phyloP scores from a whole-genome alignment of 192 early-diverging fungal species.

The Dissophora globulifera region DNA sequence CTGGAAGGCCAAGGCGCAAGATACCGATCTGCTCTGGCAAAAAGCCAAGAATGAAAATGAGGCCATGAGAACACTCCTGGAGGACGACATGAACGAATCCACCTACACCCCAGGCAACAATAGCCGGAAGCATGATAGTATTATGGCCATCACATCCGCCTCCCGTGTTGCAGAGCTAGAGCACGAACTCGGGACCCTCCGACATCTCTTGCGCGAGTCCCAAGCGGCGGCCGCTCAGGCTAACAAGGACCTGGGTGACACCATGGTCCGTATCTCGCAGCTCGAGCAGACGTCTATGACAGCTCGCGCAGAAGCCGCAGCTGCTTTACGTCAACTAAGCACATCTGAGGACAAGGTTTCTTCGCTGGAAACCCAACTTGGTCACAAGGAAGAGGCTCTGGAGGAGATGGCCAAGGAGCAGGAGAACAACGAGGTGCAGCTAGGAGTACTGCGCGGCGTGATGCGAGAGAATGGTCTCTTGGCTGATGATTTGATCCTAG shows the following conservation, averaged over 20 bases:
- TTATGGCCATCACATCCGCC: slow-evolving; percentile 52
- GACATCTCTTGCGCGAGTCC: slow-evolving; percentile 43
- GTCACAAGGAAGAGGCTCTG: slow-evolving; percentile 55
- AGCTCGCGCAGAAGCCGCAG: slow-evolving; percentile 53
- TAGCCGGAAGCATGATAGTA: slow-evolving; percentile 42
- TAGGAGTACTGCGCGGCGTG: slow-evolving; percentile 61
- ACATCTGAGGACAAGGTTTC: slow-evolving; percentile 57
- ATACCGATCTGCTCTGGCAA: slow-evolving; percentile 55
- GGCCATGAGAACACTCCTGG: slow-evolving; percentile 52
- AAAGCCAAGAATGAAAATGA: slow-evolving; percentile 57
- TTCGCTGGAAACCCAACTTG: slow-evolving; percentile 45
- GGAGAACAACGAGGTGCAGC: slow-evolving; percentile 66
- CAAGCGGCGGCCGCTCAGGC: slow-evolving; percentile 46
- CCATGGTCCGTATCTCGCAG: slow-evolving; percentile 56
- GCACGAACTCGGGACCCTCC: slow-evolving; percentile 52
- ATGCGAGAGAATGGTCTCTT: slow-evolving; percentile 60
- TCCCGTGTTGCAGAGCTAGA: slow-evolving; percentile 51
- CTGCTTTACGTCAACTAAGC: slow-evolving; percentile 49
- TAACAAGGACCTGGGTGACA: slow-evolving; percentile 53
- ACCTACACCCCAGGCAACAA: slow-evolving; percentile 40
- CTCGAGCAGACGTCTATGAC: slow-evolving; percentile 59
- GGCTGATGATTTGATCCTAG: slow-evolving; percentile 51
- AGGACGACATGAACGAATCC: slow-evolving; percentile 57
- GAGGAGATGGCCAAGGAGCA: slow-evolving; percentile 58
- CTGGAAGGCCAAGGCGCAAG: slow-evolving; percentile 54